phyloP scores from a whole-genome alignment of 345 rosid species.

The Linum tenue region DNA sequence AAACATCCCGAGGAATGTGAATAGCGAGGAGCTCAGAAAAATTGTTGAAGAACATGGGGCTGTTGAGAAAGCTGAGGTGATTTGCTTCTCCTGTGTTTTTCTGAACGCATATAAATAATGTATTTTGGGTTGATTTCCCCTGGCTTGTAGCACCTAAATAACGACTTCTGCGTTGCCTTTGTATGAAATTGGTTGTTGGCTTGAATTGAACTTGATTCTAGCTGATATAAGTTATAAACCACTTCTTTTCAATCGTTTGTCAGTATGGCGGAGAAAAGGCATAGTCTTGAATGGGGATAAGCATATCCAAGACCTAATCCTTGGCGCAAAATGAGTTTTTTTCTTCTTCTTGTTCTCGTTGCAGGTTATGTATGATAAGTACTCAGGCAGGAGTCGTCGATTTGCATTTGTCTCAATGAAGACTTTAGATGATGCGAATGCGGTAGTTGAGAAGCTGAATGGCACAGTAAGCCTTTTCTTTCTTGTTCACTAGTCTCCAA shows the following conservation, averaged over 20 bases:
- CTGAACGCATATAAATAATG: background rate
- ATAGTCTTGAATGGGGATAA: too few relatives aligned
- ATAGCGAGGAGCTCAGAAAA: constrained; percentile 45
- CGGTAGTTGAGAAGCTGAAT: constrained; percentile 69
- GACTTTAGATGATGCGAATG: constrained; percentile 72
- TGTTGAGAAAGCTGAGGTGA: constrained; percentile 71
- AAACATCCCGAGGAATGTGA: constrained; percentile 63
- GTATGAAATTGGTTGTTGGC: too few relatives aligned
- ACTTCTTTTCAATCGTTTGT: too few relatives aligned
- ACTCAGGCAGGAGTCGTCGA: constrained; percentile 62
- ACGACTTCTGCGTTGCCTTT: too few relatives aligned
- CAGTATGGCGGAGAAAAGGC: too few relatives aligned
- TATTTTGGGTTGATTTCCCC: background rate
- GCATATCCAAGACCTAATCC: too few relatives aligned
- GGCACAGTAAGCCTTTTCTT: constrained; percentile 45
- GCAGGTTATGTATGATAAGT: constrained; percentile 83
- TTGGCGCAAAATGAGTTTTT: too few relatives aligned
- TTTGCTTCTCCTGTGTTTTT: too few relatives aligned
- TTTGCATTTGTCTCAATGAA: constrained; percentile 87
- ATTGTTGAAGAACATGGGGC: constrained; percentile 74
- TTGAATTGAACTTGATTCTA: background rate
- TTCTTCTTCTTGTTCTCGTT: background rate
- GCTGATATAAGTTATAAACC: background rate
- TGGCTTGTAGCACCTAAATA: background rate
- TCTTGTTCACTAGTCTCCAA: background rate